These are phyloP conservation scores for Mucor velutinosus DNA, from an alignment of 371 early-diverging fungal genomes.

Conservation along the genomic window DNA sequence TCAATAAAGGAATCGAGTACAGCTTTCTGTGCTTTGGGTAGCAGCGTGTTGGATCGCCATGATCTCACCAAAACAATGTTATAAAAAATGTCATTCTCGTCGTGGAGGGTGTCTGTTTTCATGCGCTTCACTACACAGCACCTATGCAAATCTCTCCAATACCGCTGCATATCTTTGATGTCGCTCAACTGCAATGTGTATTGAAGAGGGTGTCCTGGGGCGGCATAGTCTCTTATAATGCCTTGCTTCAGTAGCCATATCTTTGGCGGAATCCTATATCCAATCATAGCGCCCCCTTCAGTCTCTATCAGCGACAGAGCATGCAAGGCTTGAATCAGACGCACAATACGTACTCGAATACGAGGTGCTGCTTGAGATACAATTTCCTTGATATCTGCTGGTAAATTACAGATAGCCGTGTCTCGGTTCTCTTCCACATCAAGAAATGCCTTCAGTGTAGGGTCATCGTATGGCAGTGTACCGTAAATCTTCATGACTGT, in stretches of 20 bases:
- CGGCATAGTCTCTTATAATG: conserved; percentile 1
- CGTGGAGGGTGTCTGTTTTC: not conserved
- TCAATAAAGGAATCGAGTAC: conserved; percentile 15
- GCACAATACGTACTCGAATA: not conserved
- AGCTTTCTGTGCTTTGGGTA: conserved; percentile 8
- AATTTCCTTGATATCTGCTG: conserved; percentile 7
- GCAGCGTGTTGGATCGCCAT: not conserved
- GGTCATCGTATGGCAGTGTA: conserved; percentile 8
- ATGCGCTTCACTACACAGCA: not conserved
- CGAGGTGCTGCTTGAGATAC: not conserved
- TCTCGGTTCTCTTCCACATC: not conserved
- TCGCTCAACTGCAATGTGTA: not conserved
- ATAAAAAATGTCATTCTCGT: conserved; percentile 4
- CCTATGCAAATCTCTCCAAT: conserved; percentile 11
- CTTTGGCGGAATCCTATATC: not conserved
- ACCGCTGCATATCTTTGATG: not conserved
- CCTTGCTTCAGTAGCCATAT: not conserved
- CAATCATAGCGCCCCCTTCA: not conserved
- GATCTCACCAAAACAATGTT: not conserved
- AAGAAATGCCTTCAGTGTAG: not conserved
- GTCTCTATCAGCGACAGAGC: conserved; percentile 6
- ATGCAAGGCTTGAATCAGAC: not conserved
- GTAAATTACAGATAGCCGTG: conserved; percentile 1
- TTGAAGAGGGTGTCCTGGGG: not conserved
- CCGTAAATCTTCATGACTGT: conserved; percentile 2